Percentiles rank a stretch among this genome's conserved stretches.
Evolutionary conservation across 208 protist species (phyloP).

Genomic region (Leishmania braziliensis): DNA sequence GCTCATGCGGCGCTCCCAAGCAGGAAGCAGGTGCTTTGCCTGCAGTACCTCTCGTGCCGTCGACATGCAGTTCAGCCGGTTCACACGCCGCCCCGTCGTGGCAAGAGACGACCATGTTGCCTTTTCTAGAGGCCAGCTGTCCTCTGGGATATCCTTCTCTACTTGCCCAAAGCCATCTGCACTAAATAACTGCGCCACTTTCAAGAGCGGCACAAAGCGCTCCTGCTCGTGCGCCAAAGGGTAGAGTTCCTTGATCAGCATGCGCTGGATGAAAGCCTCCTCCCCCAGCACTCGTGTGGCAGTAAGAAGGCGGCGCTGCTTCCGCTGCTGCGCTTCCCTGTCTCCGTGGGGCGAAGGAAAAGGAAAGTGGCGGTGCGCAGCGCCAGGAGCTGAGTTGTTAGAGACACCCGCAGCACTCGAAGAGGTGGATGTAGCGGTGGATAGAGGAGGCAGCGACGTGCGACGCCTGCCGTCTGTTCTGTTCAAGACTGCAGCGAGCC

Average conservation of each 20-base stretch:
- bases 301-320: constrained; percentile 37
- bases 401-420: neutral
- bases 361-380: neutral
- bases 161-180: neutral
- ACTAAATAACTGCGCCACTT: constrained; percentile 41
- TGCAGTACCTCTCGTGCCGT: constrained; percentile 27
- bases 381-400: neutral
- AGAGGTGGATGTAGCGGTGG: neutral
- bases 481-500: constrained; percentile 3
- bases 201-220: constrained; percentile 55
- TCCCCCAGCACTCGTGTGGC: constrained; percentile 49
- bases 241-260: constrained; percentile 41
- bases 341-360: neutral
- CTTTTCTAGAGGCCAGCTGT: constrained; percentile 35
- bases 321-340: constrained; percentile 11
- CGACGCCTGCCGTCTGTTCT: neutral
- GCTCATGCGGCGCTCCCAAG: constrained; percentile 32
- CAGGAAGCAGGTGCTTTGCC: constrained; percentile 14
- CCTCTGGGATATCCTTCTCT: constrained; percentile 4
- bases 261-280: constrained; percentile 41
- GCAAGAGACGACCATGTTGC: constrained; percentile 14
- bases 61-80: constrained; percentile 30
- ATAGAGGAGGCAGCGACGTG: neutral
- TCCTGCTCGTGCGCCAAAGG: constrained; percentile 36
- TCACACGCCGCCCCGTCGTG: constrained; percentile 9